Percentiles rank a stretch among this genome's conserved stretches.
phyloP scores from a whole-genome alignment of 2,329 filamentous ascomycete genomes.

The Aspergillus versicolor region DNA sequence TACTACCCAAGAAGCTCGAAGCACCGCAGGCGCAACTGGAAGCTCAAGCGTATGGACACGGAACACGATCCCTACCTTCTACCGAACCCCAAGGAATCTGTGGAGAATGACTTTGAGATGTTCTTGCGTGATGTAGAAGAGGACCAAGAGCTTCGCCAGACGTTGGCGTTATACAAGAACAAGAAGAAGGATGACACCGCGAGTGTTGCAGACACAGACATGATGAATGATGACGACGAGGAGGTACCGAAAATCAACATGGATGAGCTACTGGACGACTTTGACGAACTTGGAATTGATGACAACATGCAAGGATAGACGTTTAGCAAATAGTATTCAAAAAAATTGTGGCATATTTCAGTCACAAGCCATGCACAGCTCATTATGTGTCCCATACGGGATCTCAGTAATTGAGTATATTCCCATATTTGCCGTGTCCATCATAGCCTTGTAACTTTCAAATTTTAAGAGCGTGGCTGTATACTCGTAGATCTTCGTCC shows the following conservation, averaged over 20 bases:
- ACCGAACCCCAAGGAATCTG: constrained; percentile 65
- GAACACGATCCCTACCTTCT: constrained; percentile 76
- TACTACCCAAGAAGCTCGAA: constrained; percentile 85
- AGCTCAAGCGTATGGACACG: constrained; percentile 86
- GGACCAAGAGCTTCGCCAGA: constrained; percentile 80
- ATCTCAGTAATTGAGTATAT: background rate
- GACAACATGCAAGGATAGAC: constrained; percentile 15
- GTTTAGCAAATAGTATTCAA: background rate
- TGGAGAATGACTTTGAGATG: constrained; percentile 94
- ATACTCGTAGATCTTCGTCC: no score
- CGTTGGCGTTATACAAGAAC: constrained; percentile 80
- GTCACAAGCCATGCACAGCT: background rate
- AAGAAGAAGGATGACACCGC: constrained; percentile 49
- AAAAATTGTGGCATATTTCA: background rate
- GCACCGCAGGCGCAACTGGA: constrained; percentile 82
- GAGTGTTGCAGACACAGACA: constrained; percentile 46
- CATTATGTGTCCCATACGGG: background rate
- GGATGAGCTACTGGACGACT: constrained; percentile 84
- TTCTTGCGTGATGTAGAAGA: constrained; percentile 97
- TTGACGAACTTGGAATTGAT: constrained; percentile 82
- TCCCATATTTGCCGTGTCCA: background rate
- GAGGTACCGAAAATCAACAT: constrained; percentile 70
- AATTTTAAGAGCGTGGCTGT: no score
- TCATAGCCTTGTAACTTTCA: no score
- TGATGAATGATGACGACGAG: constrained; percentile 62